These are phyloP conservation scores for Penicillium sp. DNA, from an alignment of 2,329 filamentous ascomycete species.

Conservation along the genomic window DNA sequence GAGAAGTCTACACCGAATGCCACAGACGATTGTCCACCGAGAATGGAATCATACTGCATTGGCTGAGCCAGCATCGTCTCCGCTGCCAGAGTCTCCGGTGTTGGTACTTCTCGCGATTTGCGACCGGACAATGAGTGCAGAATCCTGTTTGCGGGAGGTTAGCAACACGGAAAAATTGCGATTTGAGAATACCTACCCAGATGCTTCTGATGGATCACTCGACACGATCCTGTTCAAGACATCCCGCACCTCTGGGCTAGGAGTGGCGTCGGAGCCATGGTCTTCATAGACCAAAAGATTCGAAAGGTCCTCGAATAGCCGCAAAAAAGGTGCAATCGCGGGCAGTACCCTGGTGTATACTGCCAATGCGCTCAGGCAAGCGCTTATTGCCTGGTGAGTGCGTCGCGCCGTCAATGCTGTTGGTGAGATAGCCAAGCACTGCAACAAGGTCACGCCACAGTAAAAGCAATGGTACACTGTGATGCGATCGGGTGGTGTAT, in stretches of 20 bases:
- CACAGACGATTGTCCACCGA: conserved; percentile 17
- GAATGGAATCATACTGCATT: conserved; percentile 16
- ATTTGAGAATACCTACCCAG: conserved; percentile 8
- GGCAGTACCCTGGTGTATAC: conserved; percentile 19
- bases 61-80: conserved; percentile 8
- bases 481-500: conserved; percentile 14
- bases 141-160: not conserved
- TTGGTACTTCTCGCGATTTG: not conserved
- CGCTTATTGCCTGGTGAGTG: conserved; percentile 18
- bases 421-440: conserved; percentile 19
- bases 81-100: not conserved
- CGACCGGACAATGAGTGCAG: not conserved
- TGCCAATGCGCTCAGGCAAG: conserved; percentile 18
- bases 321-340: conserved; percentile 16
- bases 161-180: not conserved
- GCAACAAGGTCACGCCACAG: conserved; percentile 17
- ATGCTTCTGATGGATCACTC: conserved; percentile 20
- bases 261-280: not conserved
- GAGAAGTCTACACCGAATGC: conserved; percentile 1
- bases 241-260: conserved; percentile 4
- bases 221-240: conserved; percentile 18
- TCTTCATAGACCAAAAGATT: conserved; percentile 13
- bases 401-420: conserved; percentile 10
- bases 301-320: conserved; percentile 19
- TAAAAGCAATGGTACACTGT: conserved; percentile 22